A percentile compares a stretch with the other conserved stretches of the same genome.
These are phyloP conservation scores for Mrakia gelida DNA, from an alignment of 768 basidiomycete species.

Conservation along the genomic window DNA sequence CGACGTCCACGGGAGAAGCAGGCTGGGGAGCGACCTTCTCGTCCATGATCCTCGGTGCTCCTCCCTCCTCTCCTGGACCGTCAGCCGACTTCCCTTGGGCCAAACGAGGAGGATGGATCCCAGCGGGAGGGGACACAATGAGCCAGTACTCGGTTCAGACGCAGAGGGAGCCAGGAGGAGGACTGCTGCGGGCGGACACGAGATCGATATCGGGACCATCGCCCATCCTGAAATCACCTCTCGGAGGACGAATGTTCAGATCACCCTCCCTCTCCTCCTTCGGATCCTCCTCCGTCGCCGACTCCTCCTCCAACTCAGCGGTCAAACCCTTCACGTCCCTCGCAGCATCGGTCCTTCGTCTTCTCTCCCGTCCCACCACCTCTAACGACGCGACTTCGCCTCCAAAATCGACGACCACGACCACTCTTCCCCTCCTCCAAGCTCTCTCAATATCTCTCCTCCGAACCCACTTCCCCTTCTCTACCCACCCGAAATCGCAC, in stretches of 20 bases:
- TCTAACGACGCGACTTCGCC: not conserved
- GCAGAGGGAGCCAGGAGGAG: not conserved
- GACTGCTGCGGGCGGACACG: not conserved
- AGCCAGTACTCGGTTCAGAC: too few species aligned
- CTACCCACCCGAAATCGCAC: not conserved
- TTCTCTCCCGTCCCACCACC: not conserved
- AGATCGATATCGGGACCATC: not conserved
- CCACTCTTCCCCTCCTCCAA: constrained; percentile 3
- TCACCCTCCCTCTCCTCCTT: constrained; percentile 4
- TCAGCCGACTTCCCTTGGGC: constrained; percentile 4
- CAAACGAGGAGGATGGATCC: not conserved
- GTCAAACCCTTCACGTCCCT: not conserved
- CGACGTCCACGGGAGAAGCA: not conserved
- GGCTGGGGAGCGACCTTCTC: constrained; percentile 8
- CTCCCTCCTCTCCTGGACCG: not conserved
- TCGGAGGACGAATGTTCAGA: constrained; percentile 1
- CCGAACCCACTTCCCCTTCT: not conserved
- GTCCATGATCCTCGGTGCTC: not conserved
- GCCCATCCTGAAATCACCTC: not conserved
- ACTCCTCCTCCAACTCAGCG: not conserved
- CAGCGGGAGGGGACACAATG: not conserved
- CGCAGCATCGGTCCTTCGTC: not conserved
- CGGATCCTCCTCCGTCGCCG: not conserved
- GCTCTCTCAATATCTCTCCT: not conserved
- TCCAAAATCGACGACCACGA: not conserved